Base-by-base conservation (phyloP, 2,329 filamentous ascomycete species). In the Mycosphaerella sp. region DNA sequence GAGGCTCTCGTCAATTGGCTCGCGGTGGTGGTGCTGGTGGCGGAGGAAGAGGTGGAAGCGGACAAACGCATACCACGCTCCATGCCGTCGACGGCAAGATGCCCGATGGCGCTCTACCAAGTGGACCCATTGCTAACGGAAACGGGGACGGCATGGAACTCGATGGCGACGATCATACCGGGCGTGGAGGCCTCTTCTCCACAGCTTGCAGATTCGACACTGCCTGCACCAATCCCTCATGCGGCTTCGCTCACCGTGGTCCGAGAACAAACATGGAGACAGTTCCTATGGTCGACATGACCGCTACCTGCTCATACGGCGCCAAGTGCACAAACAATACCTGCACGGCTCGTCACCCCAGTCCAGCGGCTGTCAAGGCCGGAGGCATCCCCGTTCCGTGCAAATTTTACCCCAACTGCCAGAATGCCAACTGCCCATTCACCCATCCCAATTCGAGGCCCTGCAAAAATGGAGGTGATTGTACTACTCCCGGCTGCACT, bases 281-380 rank as follows among this genome's bases (percentile, higher is more conserved):
- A 3, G 85, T 86, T 2, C 87, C 86, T 29, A 81, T 80, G 2
- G 79, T 97, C 54, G 93, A 97, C 69, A 79, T 91, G 62, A 81
- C 78, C 55, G 89, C 95, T 65, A 78, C 80, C 14, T 98, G 93
- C 75, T 80, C 80, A 14, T 97, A 87, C 64, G 92, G 90, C 17
- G 89, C 84, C 2, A 90, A 90, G 7, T 98, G 93, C 82, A 95
- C 93, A 74, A 98, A 97, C 77, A 80, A 83, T 66, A 97, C 97
- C 74, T 98, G 93, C 68, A 87, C 87, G 7, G 91, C 81, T 31
- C 87, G 89, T 55, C 93, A 98, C 71, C 93, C 93, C 2, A 96
- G 91, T 6, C 93, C 93, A 1, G 90, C 92, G 2, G 81, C 87
- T 63, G 88, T 26, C 84, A 69, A 75, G 81, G 48, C 83, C 85